Base-by-base conservation (phyloP, 768 basidiomycete species). In the Kondoa malvinella region DNA sequence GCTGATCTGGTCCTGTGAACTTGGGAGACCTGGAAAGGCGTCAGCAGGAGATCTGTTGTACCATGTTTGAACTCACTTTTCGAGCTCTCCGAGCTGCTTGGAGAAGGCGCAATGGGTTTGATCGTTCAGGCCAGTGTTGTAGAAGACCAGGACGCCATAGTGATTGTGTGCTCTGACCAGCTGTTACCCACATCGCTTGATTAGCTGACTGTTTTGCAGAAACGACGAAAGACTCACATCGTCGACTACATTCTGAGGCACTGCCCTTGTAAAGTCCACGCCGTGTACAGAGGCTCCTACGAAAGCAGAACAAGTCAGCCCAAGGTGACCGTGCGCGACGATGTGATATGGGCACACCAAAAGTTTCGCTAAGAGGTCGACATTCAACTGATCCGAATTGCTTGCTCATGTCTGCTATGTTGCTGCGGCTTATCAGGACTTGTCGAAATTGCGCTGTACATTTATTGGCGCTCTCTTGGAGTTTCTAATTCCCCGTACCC, bases 101-200 rank as follows among this genome's bases (percentile, higher is more conserved):
- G 70, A 70, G 64, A 74, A 74, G 3, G 67, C 68, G 31, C 76
- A 69, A 59, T 75, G 72, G n/a, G 63, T 69, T 26, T 72, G 66
- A 64, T 77, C 76, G 34, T 73, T 70, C 57, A 77, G 66, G 15
- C 75, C 74, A 14, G 76, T 77, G 56, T 76, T 72, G 25, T 76
- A 75, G 64, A 74, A 75, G n/a, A 76, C 73, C 21, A 75, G 62
- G 3, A 77, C 72, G 32, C 72, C 75, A 56, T 77, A 75, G 58
- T 66, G 68, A 65, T 75, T 25, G 56, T 65, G 40, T n/a, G 62
- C 26, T 56, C 58, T 60, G 71, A 56, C 33, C 21, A 56, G 40
- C 40, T 50, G n/a, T n/a, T n/a, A n/a, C n/a, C n/a, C n/a, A 50
- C 8, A 50, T 34, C 58, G n/a, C n/a, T n/a, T n/a, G n/a, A n/a